Evolutionary conservation across 441 rosid species (phyloP).

Genomic region (Flueggea neowawraea): DNA sequence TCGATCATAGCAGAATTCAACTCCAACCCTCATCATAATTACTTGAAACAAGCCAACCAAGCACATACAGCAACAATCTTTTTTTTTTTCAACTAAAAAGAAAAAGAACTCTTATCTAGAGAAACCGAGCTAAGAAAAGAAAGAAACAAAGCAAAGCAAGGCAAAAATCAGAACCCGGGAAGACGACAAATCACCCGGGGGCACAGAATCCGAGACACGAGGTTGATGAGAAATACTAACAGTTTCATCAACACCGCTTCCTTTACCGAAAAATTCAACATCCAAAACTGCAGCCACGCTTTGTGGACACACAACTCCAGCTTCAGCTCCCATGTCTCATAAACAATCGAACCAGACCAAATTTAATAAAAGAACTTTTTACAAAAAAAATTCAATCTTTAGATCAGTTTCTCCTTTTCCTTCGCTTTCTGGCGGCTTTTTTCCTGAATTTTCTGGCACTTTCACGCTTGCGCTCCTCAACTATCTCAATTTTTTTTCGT

Average conservation of each 20-base stretch:
- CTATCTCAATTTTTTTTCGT: neutral
- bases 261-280: slow-evolving; percentile 38
- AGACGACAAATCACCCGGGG: slow-evolving; percentile 29
- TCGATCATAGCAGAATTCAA: no score
- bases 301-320: slow-evolving; percentile 48
- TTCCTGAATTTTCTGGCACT: slow-evolving; percentile 10
- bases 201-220: slow-evolving; percentile 36
- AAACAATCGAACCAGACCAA: neutral
- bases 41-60: neutral
- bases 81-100: neutral
- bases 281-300: slow-evolving; percentile 43
- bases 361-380: neutral
- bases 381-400: neutral
- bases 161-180: neutral
- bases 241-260: slow-evolving; percentile 31
- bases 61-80: neutral
- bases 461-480: neutral
- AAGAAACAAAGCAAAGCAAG: neutral
- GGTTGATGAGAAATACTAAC: slow-evolving; percentile 35
- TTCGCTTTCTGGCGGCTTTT: slow-evolving; percentile 13
- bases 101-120: neutral
- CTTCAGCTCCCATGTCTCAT: slow-evolving; percentile 63
- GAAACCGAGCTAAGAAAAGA: neutral
- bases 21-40: neutral
- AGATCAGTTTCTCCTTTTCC: neutral